A percentile compares a stretch with the other conserved stretches of the same genome.
These are phyloP conservation scores for Lentinula novae-zelandiae DNA, from an alignment of 1,284 basidiomycete genomes.

Conservation along the genomic window DNA sequence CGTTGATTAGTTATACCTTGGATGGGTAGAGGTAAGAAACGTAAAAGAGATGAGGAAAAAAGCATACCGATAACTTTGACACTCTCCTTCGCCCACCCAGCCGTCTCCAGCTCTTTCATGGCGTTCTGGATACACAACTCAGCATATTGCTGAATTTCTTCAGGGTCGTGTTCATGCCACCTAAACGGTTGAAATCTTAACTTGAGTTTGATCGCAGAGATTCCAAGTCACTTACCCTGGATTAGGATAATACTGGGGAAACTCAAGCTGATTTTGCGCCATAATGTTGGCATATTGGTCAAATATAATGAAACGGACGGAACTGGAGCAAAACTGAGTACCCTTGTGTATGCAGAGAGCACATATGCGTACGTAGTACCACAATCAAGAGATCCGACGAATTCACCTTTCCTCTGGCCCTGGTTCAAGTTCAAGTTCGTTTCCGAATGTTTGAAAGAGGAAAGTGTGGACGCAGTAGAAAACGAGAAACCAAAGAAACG, in stretches of 20 bases:
- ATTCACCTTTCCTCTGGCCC: constrained; percentile 58
- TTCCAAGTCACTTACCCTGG: constrained; percentile 57
- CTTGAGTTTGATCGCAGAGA: not conserved
- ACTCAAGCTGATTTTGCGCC: constrained; percentile 86
- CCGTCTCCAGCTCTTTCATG: constrained; percentile 67
- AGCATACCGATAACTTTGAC: constrained; percentile 86
- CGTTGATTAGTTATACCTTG: constrained; percentile 96
- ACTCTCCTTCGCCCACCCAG: constrained; percentile 74
- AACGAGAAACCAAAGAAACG: constrained; percentile 3
- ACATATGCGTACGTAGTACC: constrained; percentile 77
- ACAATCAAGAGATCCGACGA: constrained; percentile 88
- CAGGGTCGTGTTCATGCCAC: constrained; percentile 96
- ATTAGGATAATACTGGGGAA: constrained; percentile 87
- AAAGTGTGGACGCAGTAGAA: not conserved
- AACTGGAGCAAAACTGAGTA: constrained; percentile 43
- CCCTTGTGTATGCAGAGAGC: not conserved
- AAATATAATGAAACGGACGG: constrained; percentile 93
- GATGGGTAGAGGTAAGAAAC: not conserved
- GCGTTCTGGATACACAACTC: constrained; percentile 78
- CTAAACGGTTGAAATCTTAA: constrained; percentile 30
- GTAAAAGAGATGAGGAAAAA: not conserved
- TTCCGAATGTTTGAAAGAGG: not conserved
- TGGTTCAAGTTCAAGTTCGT: not conserved
- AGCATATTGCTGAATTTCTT: constrained; percentile 79
- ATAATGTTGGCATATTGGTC: constrained; percentile 87